These are phyloP conservation scores for Chlamydomonas schloesseri DNA, from an alignment of 139 green algal genomes.

Conservation along the genomic window DNA sequence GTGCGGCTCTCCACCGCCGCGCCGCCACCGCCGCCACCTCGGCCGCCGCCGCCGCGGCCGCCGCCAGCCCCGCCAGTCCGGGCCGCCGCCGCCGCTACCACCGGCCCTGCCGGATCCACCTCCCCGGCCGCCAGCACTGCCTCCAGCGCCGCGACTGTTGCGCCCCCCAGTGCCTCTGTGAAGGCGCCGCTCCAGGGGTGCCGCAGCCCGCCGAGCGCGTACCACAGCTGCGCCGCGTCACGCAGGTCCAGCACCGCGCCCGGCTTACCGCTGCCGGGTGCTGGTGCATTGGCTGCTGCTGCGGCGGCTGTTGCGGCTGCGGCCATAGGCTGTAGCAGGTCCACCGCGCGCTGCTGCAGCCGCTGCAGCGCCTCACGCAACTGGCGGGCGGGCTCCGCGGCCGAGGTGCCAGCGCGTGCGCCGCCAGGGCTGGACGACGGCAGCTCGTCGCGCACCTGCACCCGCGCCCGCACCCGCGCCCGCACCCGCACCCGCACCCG, in stretches of 20 bases:
- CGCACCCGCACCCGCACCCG: too few relatives aligned
- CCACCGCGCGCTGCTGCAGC: background rate
- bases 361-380: background rate
- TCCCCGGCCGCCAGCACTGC: background rate
- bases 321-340: background rate
- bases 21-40: background rate
- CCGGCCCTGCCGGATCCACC: background rate
- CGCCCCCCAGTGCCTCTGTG: background rate
- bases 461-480: too few relatives aligned
- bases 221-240: conserved; percentile 33
- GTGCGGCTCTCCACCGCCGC: background rate
- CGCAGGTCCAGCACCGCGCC: background rate
- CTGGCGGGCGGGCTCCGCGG: background rate
- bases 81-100: background rate
- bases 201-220: background rate
- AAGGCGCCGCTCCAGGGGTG: background rate
- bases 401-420: background rate
- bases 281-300: background rate
- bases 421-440: background rate
- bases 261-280: background rate
- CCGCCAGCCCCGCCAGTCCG: too few relatives aligned
- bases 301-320: background rate
- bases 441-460: background rate
- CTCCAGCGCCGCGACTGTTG: background rate
- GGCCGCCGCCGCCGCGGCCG: background rate